Evolutionary conservation across 1,284 basidiomycete species (phyloP), one percentile per base, ranked within the genome.

Genomic region (Malassezia cuniculi): DNA sequence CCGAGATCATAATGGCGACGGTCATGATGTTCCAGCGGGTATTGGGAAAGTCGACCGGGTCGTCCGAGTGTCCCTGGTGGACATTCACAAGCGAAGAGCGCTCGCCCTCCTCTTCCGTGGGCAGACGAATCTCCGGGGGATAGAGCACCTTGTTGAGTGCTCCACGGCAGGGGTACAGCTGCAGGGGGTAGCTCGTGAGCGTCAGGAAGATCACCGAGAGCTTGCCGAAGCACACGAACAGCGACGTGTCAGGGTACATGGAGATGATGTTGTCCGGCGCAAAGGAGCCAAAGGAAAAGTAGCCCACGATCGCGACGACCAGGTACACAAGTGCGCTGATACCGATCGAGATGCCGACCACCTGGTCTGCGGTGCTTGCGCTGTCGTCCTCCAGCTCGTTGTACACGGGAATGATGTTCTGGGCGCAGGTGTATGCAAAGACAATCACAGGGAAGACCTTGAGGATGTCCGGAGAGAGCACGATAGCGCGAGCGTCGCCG

Each of bases 171-270:
- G 26, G 8, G 22, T 42, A 35, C 19, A 58, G 50, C 35, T 60
- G 57, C 6, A 86, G 50, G 82, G 73, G 48, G 87, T 66, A 66
- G 47, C 57, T 60, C 31, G 63, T 63, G 26, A 66, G 39, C 25
- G 60, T 87, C 20, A 94, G 75, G 31, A 85, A 72, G 27, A 87
- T 83, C 55, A 99, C 93, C 14, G 87, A 87, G 6, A 94, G 71
- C 60, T 94, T 85, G 5, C 89, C 89, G 48, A 93, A 67, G 27
- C 89, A 86, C 49, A 97, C 83, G 67, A 93, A 83, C 22, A 90
- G 69, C 26, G 85, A 86, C 1, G 82, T 84, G n/a, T 83, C 78
- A 2, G 87, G 86, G 60, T 93, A 94, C 68, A 56, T 65, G 25
- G 63, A 54, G 27, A 65, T 65, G 38, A 66, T 63, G 41, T 66